Conservation (phyloP, 1,139 yeast genomes). For the Pneumocystis murina region DNA sequence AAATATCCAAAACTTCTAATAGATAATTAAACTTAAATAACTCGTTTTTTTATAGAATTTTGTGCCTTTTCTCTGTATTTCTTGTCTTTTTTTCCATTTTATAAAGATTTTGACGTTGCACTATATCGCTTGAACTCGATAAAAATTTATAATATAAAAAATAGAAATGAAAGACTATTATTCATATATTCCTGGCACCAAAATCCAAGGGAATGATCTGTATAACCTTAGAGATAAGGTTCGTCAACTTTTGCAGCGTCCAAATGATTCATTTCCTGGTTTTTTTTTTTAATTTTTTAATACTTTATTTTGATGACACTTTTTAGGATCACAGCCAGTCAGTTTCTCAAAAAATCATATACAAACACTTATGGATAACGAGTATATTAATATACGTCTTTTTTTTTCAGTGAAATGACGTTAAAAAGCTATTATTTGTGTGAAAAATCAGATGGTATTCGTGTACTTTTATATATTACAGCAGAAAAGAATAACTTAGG, state of each 20-base stretch:
- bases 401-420: not conserved
- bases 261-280: slow-evolving; percentile 15
- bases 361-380: slow-evolving; percentile 43
- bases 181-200: slow-evolving; percentile 53
- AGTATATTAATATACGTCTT: slow-evolving; percentile 20
- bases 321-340: slow-evolving; percentile 92
- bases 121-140: too few species aligned
- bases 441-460: slow-evolving; percentile 87
- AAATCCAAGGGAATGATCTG: slow-evolving; percentile 56
- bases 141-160: too few species aligned
- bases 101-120: too few species aligned
- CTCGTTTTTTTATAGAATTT: too few species aligned
- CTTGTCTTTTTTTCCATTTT: too few species aligned
- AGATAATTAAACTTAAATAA: too few species aligned
- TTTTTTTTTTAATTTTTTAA: slow-evolving; percentile 2
- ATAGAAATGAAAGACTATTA: not conserved
- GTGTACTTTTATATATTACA: slow-evolving; percentile 67
- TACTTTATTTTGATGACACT: slow-evolving; percentile 14
- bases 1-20: too few species aligned
- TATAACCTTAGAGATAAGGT: slow-evolving; percentile 55
- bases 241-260: slow-evolving; percentile 45
- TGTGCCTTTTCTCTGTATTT: too few species aligned
- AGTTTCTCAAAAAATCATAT: slow-evolving; percentile 66
- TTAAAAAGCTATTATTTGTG: slow-evolving; percentile 56
- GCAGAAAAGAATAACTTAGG: slow-evolving; percentile 30